These are phyloP conservation scores for Suillus discolor DNA, from an alignment of 768 basidiomycete species.

Conservation along the genomic window DNA sequence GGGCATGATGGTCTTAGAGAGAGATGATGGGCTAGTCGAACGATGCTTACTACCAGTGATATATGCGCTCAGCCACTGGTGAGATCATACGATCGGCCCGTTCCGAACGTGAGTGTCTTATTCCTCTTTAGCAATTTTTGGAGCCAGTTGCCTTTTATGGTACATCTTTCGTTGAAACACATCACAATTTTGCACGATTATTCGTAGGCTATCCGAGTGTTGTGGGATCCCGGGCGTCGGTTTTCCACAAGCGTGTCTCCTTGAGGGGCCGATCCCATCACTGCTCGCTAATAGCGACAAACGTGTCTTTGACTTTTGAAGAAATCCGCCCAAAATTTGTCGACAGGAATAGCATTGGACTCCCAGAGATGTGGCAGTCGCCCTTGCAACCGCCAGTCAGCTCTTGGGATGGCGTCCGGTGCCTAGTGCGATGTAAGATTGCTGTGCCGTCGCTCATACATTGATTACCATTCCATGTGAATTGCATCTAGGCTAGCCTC, in stretches of 20 bases:
- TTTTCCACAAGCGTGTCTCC: conserved; percentile 23
- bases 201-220: not conserved
- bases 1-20: conserved; percentile 56
- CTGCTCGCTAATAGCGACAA: conserved; percentile 12
- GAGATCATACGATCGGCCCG: conserved; percentile 12
- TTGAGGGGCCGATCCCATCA: conserved; percentile 10
- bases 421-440: conserved; percentile 1
- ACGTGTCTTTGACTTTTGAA: conserved; percentile 16
- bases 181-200: conserved; percentile 5
- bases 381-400: conserved; percentile 8
- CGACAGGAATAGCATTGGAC: conserved; percentile 17
- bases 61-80: conserved; percentile 8
- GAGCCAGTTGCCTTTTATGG: conserved; percentile 3
- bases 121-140: conserved; percentile 1
- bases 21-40: conserved; percentile 2
- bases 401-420: conserved; percentile 8
- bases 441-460: not conserved
- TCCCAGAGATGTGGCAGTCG: conserved; percentile 12
- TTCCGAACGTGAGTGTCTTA: conserved; percentile 1
- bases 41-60: conserved; percentile 19
- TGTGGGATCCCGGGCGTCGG: conserved; percentile 12
- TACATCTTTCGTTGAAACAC: not conserved
- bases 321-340: conserved; percentile 4
- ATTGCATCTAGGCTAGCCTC: conserved; percentile 10
- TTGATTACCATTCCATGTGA: conserved; percentile 16